Base-by-base conservation (phyloP, 495 filamentous ascomycete genomes). In the Xylaria longipes region DNA sequence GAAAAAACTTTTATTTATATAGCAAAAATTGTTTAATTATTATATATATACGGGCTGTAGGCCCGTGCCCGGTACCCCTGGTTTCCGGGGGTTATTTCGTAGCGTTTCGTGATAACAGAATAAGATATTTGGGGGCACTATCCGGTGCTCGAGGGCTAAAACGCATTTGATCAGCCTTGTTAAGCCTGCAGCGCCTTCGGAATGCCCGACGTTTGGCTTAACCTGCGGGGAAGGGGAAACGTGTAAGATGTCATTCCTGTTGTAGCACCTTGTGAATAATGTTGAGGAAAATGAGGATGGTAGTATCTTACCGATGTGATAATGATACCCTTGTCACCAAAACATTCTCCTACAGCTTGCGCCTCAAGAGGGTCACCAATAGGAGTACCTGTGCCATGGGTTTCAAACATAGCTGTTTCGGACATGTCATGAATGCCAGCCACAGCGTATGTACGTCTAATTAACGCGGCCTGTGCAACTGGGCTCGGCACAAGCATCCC, bases 401-500 rank as follows among this genome's bases (percentile, higher is more conserved):
- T 73, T 72, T 80, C 76, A 7, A 80, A 61, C 25, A 78, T 86
- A 1, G 73, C 73, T 1, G 83, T 86, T 2, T 82, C 69, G 3
- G 48, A 50, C 15, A 68, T 20, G 12, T 68, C 73, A 72, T 75
- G 82, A 3, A 89, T 75, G 1, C 83, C 82, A 39, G 85, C 84
- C 3, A 70, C 57, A 0, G 62, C 57, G 68, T 89, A 89, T 0
- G 77, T 75, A 1, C 75, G 69, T 8, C 80, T 73, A 5, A 90
- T 88, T 1, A 88, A 67, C 0, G 75, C 73, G 46, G 81, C 84
- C 68, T 91, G 89, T 0, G 84, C 83, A 11, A 76, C 73, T 1
- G 72, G 71, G 65, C 75, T 84, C 0, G 89, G 87, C 87, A 63
- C 87, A 87, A 6, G 84, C 85, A 29, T 85, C 86, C 63, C 81